These are phyloP conservation scores for Yarrowia divulgata DNA, from an alignment of 805 yeast species.

Conservation along the genomic window DNA sequence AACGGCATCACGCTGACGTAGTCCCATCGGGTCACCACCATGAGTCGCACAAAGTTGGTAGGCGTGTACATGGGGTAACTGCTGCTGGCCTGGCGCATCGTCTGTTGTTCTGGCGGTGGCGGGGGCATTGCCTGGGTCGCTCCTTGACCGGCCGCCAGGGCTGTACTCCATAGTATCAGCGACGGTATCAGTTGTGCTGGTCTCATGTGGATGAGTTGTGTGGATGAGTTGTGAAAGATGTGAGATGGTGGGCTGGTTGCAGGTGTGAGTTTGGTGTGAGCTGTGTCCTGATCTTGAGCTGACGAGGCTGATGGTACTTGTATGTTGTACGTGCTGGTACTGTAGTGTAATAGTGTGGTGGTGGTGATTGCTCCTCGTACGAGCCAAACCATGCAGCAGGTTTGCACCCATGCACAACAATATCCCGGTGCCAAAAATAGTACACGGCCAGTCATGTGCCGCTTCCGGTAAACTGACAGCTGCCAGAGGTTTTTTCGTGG, in stretches of 20 bases:
- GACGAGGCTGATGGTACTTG: no score
- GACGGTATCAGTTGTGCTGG: neutral
- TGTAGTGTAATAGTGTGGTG: neutral
- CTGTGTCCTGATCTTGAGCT: no score
- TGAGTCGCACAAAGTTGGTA: slow-evolving; percentile 14
- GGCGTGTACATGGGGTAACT: slow-evolving; percentile 1
- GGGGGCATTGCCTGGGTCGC: neutral
- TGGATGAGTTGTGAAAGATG: no score
- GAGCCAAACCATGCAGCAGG: slow-evolving; percentile 9
- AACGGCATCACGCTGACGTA: neutral
- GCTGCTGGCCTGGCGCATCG: neutral
- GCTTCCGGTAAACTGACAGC: no score
- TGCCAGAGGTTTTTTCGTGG: neutral
- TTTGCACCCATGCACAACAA: slow-evolving; percentile 1
- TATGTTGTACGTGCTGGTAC: no score
- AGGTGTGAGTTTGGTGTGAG: no score
- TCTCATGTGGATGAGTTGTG: no score
- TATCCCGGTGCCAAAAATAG: slow-evolving; percentile 4
- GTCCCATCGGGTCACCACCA: neutral
- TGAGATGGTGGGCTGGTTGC: no score
- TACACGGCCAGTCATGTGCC: neutral
- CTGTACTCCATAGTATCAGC: neutral
- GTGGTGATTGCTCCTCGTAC: slow-evolving; percentile 14
- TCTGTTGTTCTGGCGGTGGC: no score
- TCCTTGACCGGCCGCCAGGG: neutral